Percentiles rank a stretch among this genome's conserved stretches.
These are phyloP conservation scores for Moesziomyces globuligerus DNA, from an alignment of 1,284 basidiomycete genomes.

Conservation along the genomic window DNA sequence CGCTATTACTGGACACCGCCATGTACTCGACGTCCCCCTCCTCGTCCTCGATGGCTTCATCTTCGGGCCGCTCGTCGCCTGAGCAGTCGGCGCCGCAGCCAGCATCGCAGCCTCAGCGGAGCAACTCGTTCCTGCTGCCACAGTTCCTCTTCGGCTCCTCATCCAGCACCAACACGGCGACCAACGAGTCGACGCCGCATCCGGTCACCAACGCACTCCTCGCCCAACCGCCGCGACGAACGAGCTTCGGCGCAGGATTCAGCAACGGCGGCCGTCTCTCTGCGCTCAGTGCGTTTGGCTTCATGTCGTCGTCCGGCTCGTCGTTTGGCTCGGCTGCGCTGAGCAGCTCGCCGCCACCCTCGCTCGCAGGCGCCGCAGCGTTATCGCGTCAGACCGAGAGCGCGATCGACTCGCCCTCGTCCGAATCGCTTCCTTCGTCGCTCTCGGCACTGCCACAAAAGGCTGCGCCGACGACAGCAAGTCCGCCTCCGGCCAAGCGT, in stretches of 20 bases:
- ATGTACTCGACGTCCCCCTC: constrained; percentile 47
- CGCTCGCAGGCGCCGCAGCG: constrained; percentile 9
- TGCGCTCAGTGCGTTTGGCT: constrained; percentile 42
- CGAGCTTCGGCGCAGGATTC: constrained; percentile 35
- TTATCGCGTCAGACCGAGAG: constrained; percentile 12
- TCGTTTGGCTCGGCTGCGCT: constrained; percentile 1
- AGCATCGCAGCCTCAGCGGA: constrained; percentile 16
- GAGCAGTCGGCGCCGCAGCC: constrained; percentile 22
- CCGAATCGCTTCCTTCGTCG: constrained; percentile 13
- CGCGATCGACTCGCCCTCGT: constrained; percentile 16
- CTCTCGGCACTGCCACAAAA: constrained; percentile 2
- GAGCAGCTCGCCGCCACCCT: constrained; percentile 30
- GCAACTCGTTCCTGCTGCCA: constrained; percentile 41
- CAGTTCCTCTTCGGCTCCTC: constrained; percentile 30
- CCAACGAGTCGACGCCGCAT: constrained; percentile 1
- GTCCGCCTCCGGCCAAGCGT: constrained; percentile 17
- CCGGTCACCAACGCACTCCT: constrained; percentile 25
- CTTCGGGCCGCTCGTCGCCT: constrained; percentile 39
- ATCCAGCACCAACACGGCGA: constrained; percentile 4
- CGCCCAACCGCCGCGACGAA: constrained; percentile 39
- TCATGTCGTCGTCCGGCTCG: constrained; percentile 16
- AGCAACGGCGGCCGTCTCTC: constrained; percentile 31
- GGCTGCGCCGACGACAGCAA: not conserved
- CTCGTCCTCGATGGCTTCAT: constrained; percentile 29
- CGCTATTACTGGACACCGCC: no score